phyloP scores from a whole-genome alignment of 768 basidiomycete species.

The Russula brevipes region DNA sequence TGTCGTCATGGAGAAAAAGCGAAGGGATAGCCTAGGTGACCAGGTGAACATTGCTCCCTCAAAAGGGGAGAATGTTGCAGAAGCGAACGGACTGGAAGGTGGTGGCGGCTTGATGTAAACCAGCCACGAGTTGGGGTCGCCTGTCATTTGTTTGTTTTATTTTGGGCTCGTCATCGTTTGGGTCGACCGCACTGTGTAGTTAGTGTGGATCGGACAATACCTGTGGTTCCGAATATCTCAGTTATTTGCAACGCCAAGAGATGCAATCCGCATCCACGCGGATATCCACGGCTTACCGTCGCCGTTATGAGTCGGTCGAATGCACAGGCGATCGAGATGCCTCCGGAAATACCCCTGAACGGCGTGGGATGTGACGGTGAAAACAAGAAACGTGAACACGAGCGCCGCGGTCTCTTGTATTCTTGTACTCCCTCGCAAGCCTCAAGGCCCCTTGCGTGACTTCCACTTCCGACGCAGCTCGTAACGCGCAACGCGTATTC shows the following conservation, averaged over 20 bases:
- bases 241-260: not conserved
- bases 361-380: not conserved
- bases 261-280: not conserved
- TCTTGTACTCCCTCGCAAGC: too few species aligned
- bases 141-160: too few species aligned
- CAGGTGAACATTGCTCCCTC: constrained; percentile 22
- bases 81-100: constrained; percentile 28
- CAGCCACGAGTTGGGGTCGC: not conserved
- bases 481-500: too few species aligned
- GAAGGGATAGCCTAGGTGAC: constrained; percentile 36
- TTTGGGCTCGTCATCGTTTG: not conserved
- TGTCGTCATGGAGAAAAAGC: constrained; percentile 51
- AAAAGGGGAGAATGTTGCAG: constrained; percentile 25
- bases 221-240: not conserved
- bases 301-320: not conserved
- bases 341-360: not conserved
- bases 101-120: constrained; percentile 23
- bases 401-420: too few species aligned
- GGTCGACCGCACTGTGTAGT: not conserved
- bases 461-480: not conserved
- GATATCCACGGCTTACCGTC: not conserved
- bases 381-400: too few species aligned
- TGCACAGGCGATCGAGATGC: not conserved
- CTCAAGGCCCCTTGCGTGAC: not conserved
- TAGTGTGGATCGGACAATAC: not conserved